A percentile compares a stretch with the other conserved stretches of the same genome.
Evolutionary conservation across 225 moss, liverwort and hornwort genomes (phyloP).

Genomic region (Neckera pumila): DNA sequence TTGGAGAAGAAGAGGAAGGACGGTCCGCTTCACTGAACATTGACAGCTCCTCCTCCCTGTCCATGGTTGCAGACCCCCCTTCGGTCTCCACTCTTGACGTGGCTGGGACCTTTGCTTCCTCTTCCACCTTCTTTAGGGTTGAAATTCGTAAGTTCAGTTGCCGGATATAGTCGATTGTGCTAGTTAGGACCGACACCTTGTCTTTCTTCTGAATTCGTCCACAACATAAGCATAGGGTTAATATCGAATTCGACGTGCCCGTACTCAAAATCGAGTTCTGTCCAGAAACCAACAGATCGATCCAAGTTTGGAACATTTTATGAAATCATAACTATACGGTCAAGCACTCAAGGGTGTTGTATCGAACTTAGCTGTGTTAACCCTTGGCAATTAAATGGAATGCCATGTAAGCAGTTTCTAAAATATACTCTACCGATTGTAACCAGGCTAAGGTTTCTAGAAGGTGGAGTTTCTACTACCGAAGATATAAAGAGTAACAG

Average conservation of each 20-base stretch:
- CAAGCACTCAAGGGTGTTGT: background rate
- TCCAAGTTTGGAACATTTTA: background rate
- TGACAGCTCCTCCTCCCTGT: background rate
- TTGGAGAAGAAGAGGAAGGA: background rate
- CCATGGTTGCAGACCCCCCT: background rate
- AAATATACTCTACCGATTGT: background rate
- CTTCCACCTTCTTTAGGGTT: background rate
- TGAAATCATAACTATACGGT: background rate
- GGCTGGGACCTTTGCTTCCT: background rate
- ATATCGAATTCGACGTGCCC: no score
- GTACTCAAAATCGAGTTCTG: background rate
- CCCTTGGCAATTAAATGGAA: background rate
- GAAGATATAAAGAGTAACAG: background rate
- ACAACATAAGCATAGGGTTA: background rate
- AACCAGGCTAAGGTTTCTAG: background rate
- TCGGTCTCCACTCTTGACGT: background rate
- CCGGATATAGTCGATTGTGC: conserved; percentile 42
- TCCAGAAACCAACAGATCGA: background rate
- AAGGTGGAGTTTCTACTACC: background rate
- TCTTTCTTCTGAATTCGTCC: conserved; percentile 28
- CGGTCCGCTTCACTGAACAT: background rate
- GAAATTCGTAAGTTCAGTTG: conserved; percentile 11
- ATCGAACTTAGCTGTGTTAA: background rate
- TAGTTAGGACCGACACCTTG: conserved; percentile 31
- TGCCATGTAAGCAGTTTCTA: background rate